A percentile compares a stretch with the other conserved stretches of the same genome.
These are phyloP conservation scores for Scedosporium minutisporum DNA, from an alignment of 2,329 filamentous ascomycete genomes.

Conservation along the genomic window DNA sequence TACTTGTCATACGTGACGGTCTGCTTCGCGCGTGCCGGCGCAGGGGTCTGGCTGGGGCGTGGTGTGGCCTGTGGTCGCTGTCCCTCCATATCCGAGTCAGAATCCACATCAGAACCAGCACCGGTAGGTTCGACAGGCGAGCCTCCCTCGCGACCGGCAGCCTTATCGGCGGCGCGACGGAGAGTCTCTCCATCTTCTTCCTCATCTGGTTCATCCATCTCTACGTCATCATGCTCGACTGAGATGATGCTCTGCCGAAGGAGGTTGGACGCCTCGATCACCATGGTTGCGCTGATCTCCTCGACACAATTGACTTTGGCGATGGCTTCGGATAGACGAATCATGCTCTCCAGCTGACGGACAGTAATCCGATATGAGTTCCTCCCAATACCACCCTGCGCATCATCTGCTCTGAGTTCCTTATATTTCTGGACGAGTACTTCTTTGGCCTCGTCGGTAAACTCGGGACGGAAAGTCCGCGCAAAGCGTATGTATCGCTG, in stretches of 20 bases:
- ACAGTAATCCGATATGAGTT: conserved; percentile 98
- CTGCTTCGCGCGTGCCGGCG: conserved; percentile 48
- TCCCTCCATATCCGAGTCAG: conserved; percentile 21
- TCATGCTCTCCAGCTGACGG: conserved; percentile 89
- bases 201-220: conserved; percentile 68
- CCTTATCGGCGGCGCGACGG: conserved; percentile 37
- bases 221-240: conserved; percentile 94
- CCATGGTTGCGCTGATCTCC: conserved; percentile 75
- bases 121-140: conserved; percentile 28
- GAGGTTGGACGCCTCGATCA: conserved; percentile 84
- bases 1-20: conserved; percentile 96
- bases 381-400: conserved; percentile 83
- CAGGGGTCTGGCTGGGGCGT: not conserved
- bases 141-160: conserved; percentile 35
- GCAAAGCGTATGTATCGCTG: conserved; percentile 97
- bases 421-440: conserved; percentile 90
- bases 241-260: conserved; percentile 92
- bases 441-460: conserved; percentile 77
- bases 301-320: conserved; percentile 95
- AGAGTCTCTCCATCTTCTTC: conserved; percentile 11
- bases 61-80: not conserved
- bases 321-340: conserved; percentile 92
- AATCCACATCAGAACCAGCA: conserved; percentile 29
- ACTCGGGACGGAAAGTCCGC: conserved; percentile 85
- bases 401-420: conserved; percentile 84